Base-by-base conservation (phyloP, 345 rosid species). In the Hibiscus syriacus region DNA sequence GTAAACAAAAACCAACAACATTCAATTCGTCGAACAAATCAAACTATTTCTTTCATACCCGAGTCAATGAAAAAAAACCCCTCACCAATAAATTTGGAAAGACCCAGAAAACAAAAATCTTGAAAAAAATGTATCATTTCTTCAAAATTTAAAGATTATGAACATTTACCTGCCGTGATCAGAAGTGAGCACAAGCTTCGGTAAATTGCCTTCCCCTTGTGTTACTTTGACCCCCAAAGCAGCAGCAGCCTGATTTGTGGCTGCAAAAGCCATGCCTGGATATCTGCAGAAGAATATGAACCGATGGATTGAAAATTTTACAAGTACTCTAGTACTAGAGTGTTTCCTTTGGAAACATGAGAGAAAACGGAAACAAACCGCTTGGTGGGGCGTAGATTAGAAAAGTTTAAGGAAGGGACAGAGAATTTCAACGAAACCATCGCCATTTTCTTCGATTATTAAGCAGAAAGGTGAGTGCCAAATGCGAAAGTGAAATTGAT, bases 201-300 rank as follows among this genome's bases (percentile, higher is more conserved):
- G 98, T 66, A 93, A 86, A 75, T 75, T 88, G 71, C 96, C 97
- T 80, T 87, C 85, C 30, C 97, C 97, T 85, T 93, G 87, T 1
- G 94, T 76, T 41, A 86, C 74, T 69, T 73, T 77, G 57, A 90
- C 92, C 62, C 96, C 94, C 14, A 48, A 19, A 55, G 79, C 19
- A 8, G 67, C 57, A 26, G 70, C 27, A 67, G 70, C 80, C 63
- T 70, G 70, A 29, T 48, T 73, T 32, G 69, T 69, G n/a, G 76
- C 59, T 11, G 89, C 82, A 75, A 84, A 76, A 36, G 92, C 90
- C 89, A 83, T 79, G 3, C 87, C 81, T 39, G 84, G 49, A 74
- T 65, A 67, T 52, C 87, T 83, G 74, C 66, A 71, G 63, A 59
- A 19, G 57, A 63, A 66, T 72, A 9, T 9, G 17, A 68, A 69